phyloP scores from a whole-genome alignment of 169 alveolate genomes.

The Perkinsus marinus region DNA sequence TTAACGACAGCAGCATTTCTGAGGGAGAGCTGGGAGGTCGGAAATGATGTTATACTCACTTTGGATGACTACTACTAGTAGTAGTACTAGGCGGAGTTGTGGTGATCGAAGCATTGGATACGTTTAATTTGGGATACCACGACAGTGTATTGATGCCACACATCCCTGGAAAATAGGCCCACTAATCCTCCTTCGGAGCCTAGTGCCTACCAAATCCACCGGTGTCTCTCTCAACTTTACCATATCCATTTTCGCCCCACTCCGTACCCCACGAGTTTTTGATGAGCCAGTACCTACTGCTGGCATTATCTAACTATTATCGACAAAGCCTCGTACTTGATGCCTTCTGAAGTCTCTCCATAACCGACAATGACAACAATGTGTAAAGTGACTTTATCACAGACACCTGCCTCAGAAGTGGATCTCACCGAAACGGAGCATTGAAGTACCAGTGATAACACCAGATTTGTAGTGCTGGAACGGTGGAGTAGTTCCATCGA shows the following conservation, averaged over 20 bases:
- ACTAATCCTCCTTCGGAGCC: background rate
- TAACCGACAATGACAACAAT: background rate
- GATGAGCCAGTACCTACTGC: slow-evolving; percentile 46
- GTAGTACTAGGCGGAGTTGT: background rate
- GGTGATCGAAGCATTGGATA: background rate
- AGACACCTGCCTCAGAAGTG: background rate
- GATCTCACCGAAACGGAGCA: background rate
- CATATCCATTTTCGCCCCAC: slow-evolving; percentile 66
- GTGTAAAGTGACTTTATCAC: background rate
- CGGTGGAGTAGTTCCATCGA: background rate
- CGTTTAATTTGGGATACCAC: background rate
- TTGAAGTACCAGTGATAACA: background rate
- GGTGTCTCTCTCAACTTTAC: slow-evolving; percentile 40
- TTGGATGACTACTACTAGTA: background rate
- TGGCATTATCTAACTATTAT: background rate
- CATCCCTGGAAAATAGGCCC: background rate
- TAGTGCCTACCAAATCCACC: slow-evolving; percentile 14
- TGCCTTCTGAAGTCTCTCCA: background rate
- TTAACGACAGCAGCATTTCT: no score
- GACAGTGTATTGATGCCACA: background rate
- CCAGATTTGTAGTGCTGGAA: background rate
- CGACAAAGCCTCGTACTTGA: background rate
- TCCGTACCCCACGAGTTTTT: slow-evolving; percentile 64
- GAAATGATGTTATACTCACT: no score
- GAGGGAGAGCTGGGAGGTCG: no score